Evolutionary conservation across 2,329 filamentous ascomycete genomes (phyloP), one percentile per base, ranked within the genome.

Genomic region (Sphaerulina vaccinii): DNA sequence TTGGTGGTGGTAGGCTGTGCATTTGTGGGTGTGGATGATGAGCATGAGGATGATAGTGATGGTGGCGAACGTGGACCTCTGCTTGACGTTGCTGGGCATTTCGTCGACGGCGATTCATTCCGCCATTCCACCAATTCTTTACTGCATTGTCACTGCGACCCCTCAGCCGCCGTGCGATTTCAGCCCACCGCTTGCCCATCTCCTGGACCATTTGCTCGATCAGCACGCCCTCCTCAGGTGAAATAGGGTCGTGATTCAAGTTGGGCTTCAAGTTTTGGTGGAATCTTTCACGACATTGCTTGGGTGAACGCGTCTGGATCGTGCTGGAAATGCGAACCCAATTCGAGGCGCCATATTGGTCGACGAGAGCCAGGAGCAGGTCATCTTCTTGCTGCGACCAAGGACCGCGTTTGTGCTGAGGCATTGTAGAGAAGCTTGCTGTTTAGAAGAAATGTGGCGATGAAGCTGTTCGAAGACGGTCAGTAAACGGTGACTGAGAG

Each of bases 51-150:
- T 60, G 52, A 21, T 60, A 53, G n/a, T 56, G 54, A 13, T 63
- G 62, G 18, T 64, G 64, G 38, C 65, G 66, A 24, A 65, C 59
- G 27, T 67, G 63, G 50, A 64, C 60, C 49, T 69, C 66, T 33
- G 63, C 58, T 21, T 67, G 66, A 42, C 68, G 67, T 36, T 65
- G 63, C 56, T 67, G 70, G 65, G 58, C 68, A 60, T 49, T 71
- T 55, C 75, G 71, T 65, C 74, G 73, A 64, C 86, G 80, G 65
- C 90, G 83, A 74, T 96, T 96, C 79, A 91, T 87, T 68, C 86
- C 88, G 43, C 91, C 90, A 68, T 96, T 96, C 88, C 88, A 96
- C 90, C 90, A 96, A 71, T 96, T 96, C 81, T 96, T 96, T 58
- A 96, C 89, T 22, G 89, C 87, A 66, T 96, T 96, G 75, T 96